A percentile compares a stretch with the other conserved stretches of the same genome.
These are phyloP conservation scores for Capsella bursapastoris DNA, from an alignment of 345 rosid species.

Conservation along the genomic window DNA sequence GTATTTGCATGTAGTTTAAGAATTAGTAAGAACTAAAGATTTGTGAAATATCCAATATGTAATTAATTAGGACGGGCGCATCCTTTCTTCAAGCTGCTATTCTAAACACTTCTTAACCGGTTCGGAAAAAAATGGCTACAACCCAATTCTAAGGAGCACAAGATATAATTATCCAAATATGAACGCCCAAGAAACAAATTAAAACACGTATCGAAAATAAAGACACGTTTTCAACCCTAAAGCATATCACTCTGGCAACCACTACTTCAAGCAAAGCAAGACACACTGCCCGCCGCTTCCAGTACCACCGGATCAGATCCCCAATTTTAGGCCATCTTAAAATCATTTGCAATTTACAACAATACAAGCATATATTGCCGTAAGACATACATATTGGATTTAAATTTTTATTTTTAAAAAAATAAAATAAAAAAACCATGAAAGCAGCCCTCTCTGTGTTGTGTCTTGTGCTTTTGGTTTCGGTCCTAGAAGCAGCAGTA, in stretches of 20 bases:
- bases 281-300: not conserved
- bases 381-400: not conserved
- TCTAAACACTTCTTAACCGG: not conserved
- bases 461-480: conserved; percentile 5
- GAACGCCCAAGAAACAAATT: too few species aligned
- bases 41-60: too few species aligned
- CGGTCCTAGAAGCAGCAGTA: not conserved
- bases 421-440: not conserved
- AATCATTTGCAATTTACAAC: too few species aligned
- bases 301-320: not conserved
- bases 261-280: not conserved
- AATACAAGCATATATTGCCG: too few species aligned
- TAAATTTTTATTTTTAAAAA: not conserved
- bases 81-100: not conserved
- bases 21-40: too few species aligned
- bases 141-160: too few species aligned
- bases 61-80: too few species aligned
- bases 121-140: not conserved
- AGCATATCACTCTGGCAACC: not conserved
- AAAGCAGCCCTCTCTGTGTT: not conserved
- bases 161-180: too few species aligned
- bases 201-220: not conserved
- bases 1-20: too few species aligned
- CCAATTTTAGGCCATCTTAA: not conserved
- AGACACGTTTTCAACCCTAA: not conserved